These are phyloP conservation scores for Eremothecium cymbalariae DNA, from an alignment of 1,139 yeast species.

Conservation along the genomic window DNA sequence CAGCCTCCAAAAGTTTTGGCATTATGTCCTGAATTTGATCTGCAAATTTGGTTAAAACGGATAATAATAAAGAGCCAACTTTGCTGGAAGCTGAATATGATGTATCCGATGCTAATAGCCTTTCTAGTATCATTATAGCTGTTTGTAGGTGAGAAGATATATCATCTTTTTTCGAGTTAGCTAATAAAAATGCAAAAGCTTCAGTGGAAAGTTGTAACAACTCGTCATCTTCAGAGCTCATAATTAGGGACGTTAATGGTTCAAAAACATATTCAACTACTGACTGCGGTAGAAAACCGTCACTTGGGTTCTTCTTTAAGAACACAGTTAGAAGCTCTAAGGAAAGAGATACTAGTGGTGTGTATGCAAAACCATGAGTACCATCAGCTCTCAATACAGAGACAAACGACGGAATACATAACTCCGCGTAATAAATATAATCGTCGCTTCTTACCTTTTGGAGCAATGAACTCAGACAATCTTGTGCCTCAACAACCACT, in stretches of 20 bases:
- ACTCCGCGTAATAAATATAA: slow-evolving; percentile 36
- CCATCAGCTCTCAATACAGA: slow-evolving; percentile 22
- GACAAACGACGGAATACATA: slow-evolving; percentile 28
- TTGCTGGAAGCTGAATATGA: slow-evolving; percentile 75
- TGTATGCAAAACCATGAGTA: slow-evolving; percentile 31
- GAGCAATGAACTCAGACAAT: slow-evolving; percentile 54
- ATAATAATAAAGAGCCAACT: slow-evolving; percentile 60
- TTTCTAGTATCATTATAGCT: slow-evolving; percentile 55
- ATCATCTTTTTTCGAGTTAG: slow-evolving; percentile 40
- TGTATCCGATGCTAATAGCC: slow-evolving; percentile 60
- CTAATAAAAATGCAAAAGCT: slow-evolving; percentile 55
- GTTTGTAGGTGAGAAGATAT: slow-evolving; percentile 43
- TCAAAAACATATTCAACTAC: slow-evolving; percentile 44
- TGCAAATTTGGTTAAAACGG: slow-evolving; percentile 55
- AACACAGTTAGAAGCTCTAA: slow-evolving; percentile 52
- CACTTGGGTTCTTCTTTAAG: slow-evolving; percentile 27
- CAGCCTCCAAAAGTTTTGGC: slow-evolving; percentile 57
- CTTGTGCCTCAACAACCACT: slow-evolving; percentile 49
- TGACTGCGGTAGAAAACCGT: slow-evolving; percentile 28
- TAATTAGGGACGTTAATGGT: slow-evolving; percentile 44
- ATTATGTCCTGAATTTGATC: slow-evolving; percentile 41
- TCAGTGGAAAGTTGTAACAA: slow-evolving; percentile 73
- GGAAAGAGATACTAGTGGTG: slow-evolving; percentile 56
- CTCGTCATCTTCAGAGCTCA: slow-evolving; percentile 63
- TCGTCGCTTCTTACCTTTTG: slow-evolving; percentile 39